Evolutionary conservation across 495 filamentous ascomycete genomes (phyloP), one percentile per base, ranked within the genome.

Genomic region (Lasiosphaeria hispida): DNA sequence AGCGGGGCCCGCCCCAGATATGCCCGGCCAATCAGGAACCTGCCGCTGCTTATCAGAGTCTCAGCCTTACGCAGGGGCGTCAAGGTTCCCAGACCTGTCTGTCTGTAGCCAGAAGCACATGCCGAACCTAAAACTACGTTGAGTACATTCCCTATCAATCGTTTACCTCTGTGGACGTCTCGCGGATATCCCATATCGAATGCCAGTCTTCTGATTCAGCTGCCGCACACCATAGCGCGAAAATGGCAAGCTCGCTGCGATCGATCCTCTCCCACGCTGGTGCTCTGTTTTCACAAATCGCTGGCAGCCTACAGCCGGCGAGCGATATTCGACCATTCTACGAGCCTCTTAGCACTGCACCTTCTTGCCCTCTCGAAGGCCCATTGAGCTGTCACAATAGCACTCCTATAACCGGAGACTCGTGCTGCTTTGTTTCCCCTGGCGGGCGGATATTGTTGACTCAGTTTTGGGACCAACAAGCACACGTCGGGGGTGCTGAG

Each of bases 391-490:
- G 78, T 57, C 69, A 77, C 54, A 78, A 77, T 57, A 75, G 55
- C 54, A 75, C 73, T 0, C 62, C 68, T 2, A 52, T 61, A 10
- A 68, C 65, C 1, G 69, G 71, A n/a, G 79, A 88, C 57, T 80
- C 81, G 23, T 96, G 92, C 75, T 96, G 91, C 75, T 91, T 92
- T 72, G 89, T 93, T 63, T 72, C 86, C 48, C 89, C 89, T 0
- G 89, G 90, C 14, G 91, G 92, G 1, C 84, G 87, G 54, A 71
- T 96, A 50, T 77, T 96, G 48, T 81, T 86, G 66, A 92, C 91
- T 2, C 91, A 96, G 65, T 94, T 96, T 75, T 96, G 91, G 90
- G 90, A 96, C 65, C 79, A 80, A 5, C 72, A 83, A 62, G 85
- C 86, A 35, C 76, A 86, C n/a, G 80, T 85, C 9, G 88, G 87